Conservation (phyloP, 2,329 filamentous ascomycete species). For the Pyricularia sp. region DNA sequence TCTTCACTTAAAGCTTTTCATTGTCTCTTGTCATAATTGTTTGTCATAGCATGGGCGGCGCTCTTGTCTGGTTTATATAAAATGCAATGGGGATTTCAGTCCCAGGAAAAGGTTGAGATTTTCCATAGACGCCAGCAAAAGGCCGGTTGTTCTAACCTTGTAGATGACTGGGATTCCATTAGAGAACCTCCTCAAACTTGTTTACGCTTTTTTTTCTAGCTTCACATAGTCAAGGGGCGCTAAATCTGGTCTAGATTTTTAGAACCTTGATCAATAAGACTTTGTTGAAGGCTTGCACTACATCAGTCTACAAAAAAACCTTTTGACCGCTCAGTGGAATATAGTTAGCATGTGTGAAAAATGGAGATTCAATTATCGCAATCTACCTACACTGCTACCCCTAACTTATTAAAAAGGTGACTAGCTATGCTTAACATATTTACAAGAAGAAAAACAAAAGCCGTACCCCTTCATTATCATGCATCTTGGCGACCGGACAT, state of each 20-base stretch:
- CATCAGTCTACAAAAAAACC: neutral
- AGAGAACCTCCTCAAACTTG: neutral
- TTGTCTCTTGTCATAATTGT: conserved; percentile 6
- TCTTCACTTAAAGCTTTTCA: neutral
- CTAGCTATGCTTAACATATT: neutral
- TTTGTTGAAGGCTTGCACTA: neutral
- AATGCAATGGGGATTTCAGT: neutral
- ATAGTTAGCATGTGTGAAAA: neutral
- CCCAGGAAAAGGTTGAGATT: neutral
- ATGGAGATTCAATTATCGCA: neutral
- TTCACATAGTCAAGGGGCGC: no score
- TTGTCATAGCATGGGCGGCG: neutral
- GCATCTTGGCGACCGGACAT: neutral
- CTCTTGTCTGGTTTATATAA: neutral
- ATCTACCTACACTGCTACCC: neutral
- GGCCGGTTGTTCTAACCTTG: neutral
- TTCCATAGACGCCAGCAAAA: neutral
- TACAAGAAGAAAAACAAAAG: neutral
- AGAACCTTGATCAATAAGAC: neutral
- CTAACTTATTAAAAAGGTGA: neutral
- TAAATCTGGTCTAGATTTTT: neutral
- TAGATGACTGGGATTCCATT: neutral
- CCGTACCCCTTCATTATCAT: neutral
- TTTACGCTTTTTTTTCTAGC: neutral
- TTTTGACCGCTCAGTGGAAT: neutral